A percentile compares a stretch with the other conserved stretches of the same genome.
Evolutionary conservation across 2,329 filamentous ascomycete genomes (phyloP).

Genomic region (Aspergillus thermomutatus): DNA sequence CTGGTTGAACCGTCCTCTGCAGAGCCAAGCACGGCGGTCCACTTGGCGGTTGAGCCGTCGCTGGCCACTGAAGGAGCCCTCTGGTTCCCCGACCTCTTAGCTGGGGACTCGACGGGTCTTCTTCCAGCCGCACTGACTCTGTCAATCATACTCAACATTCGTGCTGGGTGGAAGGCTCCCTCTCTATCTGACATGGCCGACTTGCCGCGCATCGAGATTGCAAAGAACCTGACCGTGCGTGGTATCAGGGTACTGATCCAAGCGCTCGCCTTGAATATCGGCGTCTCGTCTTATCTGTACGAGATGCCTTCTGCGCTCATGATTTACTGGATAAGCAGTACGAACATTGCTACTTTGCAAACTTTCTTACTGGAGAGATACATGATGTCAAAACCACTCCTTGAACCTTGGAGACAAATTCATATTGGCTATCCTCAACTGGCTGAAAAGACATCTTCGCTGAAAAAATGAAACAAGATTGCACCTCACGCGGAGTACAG

Average conservation of each 20-base stretch:
- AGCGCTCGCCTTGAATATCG: slow-evolving; percentile 39
- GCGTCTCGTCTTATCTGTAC: slow-evolving; percentile 25
- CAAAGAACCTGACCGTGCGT: slow-evolving; percentile 19
- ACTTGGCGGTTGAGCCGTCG: slow-evolving; percentile 43
- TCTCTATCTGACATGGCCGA: slow-evolving; percentile 20
- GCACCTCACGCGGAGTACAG: not conserved
- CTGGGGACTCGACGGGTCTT: slow-evolving; percentile 49
- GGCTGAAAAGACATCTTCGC: not conserved
- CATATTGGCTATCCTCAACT: slow-evolving; percentile 25
- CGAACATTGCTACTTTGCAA: slow-evolving; percentile 41
- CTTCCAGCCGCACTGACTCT: slow-evolving; percentile 50
- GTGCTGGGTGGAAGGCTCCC: slow-evolving; percentile 25
- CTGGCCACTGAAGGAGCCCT: slow-evolving; percentile 56
- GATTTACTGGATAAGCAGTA: slow-evolving; percentile 51
- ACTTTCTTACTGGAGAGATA: slow-evolving; percentile 36
- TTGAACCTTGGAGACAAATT: slow-evolving; percentile 29
- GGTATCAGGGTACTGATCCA: slow-evolving; percentile 32
- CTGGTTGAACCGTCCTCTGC: slow-evolving; percentile 15
- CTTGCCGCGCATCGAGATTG: slow-evolving; percentile 25
- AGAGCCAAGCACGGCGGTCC: slow-evolving; percentile 17
- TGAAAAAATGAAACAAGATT: not conserved
- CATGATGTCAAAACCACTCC: slow-evolving; percentile 33
- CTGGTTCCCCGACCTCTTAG: slow-evolving; percentile 58
- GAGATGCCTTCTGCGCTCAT: slow-evolving; percentile 45
- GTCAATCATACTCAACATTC: slow-evolving; percentile 49